These are phyloP conservation scores for Orbilia blumenaviensis DNA, from an alignment of 2,329 filamentous ascomycete genomes.

Conservation along the genomic window DNA sequence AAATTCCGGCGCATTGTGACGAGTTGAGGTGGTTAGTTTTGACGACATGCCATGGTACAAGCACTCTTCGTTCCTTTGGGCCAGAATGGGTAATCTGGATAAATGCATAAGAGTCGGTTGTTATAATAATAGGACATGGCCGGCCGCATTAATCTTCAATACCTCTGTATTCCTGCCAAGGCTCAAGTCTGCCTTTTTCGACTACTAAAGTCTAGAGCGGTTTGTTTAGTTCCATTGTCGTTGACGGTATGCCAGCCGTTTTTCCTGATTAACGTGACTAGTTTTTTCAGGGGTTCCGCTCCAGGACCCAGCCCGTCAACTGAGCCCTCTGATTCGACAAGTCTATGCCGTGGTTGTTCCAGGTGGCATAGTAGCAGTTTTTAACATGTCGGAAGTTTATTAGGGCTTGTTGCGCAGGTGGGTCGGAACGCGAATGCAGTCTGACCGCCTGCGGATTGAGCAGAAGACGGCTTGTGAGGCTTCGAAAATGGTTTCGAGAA, in stretches of 20 bases:
- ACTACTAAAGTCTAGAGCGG: neutral
- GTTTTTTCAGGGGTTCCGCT: constrained; percentile 14
- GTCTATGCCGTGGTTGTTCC: constrained; percentile 3
- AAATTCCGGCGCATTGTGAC: constrained; percentile 34
- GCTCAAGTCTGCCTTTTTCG: neutral
- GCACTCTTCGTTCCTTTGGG: constrained; percentile 33
- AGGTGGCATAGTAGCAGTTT: neutral
- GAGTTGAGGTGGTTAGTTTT: constrained; percentile 25
- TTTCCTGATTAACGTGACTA: constrained; percentile 40
- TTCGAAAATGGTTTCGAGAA: neutral
- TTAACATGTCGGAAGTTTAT: constrained; percentile 25
- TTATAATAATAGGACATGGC: constrained; percentile 27
- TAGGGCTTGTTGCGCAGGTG: neutral
- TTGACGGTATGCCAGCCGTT: constrained; percentile 40
- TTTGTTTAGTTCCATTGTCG: neutral
- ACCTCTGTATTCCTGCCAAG: neutral
- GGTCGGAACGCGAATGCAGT: neutral
- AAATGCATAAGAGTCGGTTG: constrained; percentile 44
- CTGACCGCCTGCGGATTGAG: neutral
- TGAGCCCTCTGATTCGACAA: constrained; percentile 8
- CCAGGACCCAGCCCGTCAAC: constrained; percentile 4
- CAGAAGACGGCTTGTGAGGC: neutral
- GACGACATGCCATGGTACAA: constrained; percentile 40
- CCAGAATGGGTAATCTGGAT: constrained; percentile 48
- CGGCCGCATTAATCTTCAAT: neutral